Evolutionary conservation across 495 filamentous ascomycete genomes (phyloP), one percentile per base, ranked within the genome.

Genomic region (Daldinia childiae): DNA sequence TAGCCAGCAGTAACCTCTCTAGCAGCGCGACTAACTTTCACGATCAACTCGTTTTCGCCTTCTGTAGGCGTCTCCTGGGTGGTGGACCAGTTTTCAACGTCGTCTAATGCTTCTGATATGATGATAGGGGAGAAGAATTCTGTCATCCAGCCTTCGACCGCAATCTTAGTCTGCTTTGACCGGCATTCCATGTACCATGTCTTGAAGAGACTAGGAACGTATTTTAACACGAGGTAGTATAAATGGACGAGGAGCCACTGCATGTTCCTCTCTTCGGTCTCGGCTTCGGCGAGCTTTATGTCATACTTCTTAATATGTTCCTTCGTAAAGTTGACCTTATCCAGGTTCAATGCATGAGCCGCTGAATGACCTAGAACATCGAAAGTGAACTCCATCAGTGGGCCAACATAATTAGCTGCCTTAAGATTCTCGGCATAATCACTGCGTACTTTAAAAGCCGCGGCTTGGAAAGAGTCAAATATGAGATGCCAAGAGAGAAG

Each of bases 401-500:
- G 88, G 6, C 82, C 78, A 2, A 95, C 76, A 56, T 90, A 91
- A 17, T 89, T 83, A 15, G 90, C 90, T 30, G 92, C 87, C 77
- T 92, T 93, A 62, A 98, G 86, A 34, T 88, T 86, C 4, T 90
- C 84, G 0, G 87, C 84, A 75, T 98, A 99, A 72, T 93, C 89
- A 52, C 85, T 87, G 72, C 91, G 90, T 9, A 97, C 89, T 74
- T 92, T 90, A 76, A 90, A 89, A 4, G 94, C 93, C 6, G 94
- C 88, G 48, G 90, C 89, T 55, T 85, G 82, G 76, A 95, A 95
- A 65, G 94, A 91, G 72, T 95, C 93, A 75, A 97, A 98, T 3
- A 97, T 87, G 14, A 98, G 81, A 63, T 93, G 87, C 95, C 95
- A 98, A 43, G 93, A 91, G 29, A 97, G 81, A n/a, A 98, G 85